Conservation (phyloP, 1,284 basidiomycete species). For the Lignosus rhinocerotis region DNA sequence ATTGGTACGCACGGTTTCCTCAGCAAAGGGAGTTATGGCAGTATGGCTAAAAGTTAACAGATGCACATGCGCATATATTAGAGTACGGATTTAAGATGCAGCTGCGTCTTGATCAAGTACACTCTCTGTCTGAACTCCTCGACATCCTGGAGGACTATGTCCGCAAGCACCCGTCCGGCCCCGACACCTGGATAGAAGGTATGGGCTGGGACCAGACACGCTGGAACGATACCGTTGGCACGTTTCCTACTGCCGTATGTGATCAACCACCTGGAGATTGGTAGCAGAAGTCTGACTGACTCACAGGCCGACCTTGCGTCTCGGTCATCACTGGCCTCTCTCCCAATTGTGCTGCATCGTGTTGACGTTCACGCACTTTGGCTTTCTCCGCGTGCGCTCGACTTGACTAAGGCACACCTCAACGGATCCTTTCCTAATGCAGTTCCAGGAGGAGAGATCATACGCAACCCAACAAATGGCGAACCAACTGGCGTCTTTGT, state of each 20-base stretch:
- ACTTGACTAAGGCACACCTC: conserved; percentile 71
- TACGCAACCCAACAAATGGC: conserved; percentile 6
- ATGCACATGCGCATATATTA: conserved; percentile 80
- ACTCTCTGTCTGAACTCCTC: conserved; percentile 64
- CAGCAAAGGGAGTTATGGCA: neutral
- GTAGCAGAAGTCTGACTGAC: conserved; percentile 51
- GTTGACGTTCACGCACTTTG: conserved; percentile 86
- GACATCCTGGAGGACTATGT: conserved; percentile 66
- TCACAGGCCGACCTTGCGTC: conserved; percentile 51
- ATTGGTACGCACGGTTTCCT: conserved; percentile 46
- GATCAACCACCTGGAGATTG: neutral
- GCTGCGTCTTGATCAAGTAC: conserved; percentile 61
- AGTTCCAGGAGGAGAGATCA: conserved; percentile 14
- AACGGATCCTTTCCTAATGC: conserved; percentile 44
- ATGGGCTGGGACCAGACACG: conserved; percentile 94
- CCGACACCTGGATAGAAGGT: conserved; percentile 75
- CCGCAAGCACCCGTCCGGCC: conserved; percentile 46
- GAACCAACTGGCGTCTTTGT: conserved; percentile 48
- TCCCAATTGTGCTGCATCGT: conserved; percentile 70
- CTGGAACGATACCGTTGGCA: conserved; percentile 52
- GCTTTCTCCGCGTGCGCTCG: conserved; percentile 74
- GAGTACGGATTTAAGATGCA: conserved; percentile 70
- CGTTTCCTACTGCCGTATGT: conserved; percentile 80
- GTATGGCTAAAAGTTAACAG: conserved; percentile 37
- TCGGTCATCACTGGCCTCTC: conserved; percentile 62